Base-by-base conservation (phyloP, 306 rosid species). In the Carpinus viminea region DNA sequence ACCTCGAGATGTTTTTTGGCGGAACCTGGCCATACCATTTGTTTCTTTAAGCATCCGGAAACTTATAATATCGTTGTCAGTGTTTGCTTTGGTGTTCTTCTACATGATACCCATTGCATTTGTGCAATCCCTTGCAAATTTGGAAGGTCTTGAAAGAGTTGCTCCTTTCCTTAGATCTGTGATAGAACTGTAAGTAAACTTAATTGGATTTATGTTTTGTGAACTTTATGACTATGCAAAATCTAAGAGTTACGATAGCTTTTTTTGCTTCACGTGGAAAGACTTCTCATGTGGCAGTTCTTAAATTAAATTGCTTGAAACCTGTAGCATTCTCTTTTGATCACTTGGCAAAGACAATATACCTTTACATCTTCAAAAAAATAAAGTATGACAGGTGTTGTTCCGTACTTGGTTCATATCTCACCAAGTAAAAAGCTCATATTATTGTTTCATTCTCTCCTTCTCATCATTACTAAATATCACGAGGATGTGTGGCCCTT, bases 21-120 rank as follows among this genome's bases (percentile, higher is more conserved):
- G 75, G 81, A 95, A 95, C 87, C 76, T 95, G 83, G 94, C 99
- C 54, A 93, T 95, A 73, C 97, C 99, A n/a, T 93, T 95, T 74
- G 83, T 95, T 86, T 95, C 99, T 71, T 78, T 93, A 73, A 91
- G 85, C 85, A 80, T 95, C 76, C 87, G 98, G 36, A 93, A 85
- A 78, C 88, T 93, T 71, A 10, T 93, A 52, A 91, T 95, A 85
- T 84, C 97, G 0, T 26, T 84, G 43, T 69, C 82, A 8, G 96
- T 95, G 73, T 95, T 95, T 84, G 92, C 98, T 72, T 87, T 95
- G 88, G 94, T 95, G 73, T 95, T 95, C 89, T 93, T 93, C 96
- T 95, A 95, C 88, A 89, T 95, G 98, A 93, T 95, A 73, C 99
- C 99, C 38, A 95, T 95, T 75, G 99, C 99, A 61, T 89, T 93